These are phyloP conservation scores for Neobulgaria alba DNA, from an alignment of 2,329 filamentous ascomycete genomes.

Conservation along the genomic window DNA sequence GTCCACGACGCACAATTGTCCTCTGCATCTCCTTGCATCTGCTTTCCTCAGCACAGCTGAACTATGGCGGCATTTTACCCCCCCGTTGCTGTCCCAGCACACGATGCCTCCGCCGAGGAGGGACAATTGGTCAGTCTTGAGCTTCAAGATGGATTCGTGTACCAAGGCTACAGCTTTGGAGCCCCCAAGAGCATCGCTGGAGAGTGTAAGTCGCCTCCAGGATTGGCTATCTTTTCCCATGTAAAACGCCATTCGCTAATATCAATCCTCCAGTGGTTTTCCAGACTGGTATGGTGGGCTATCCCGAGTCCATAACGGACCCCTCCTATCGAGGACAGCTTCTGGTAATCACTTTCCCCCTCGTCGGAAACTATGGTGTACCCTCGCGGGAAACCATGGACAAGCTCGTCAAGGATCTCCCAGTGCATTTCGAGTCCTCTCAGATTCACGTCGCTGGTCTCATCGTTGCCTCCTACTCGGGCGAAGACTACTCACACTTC, in stretches of 20 bases:
- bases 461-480: slow-evolving; percentile 83
- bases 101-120: slow-evolving; percentile 27
- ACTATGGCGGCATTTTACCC: slow-evolving; percentile 4
- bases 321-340: slow-evolving; percentile 89
- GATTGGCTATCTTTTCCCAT: neutral
- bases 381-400: slow-evolving; percentile 80
- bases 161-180: slow-evolving; percentile 94
- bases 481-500: slow-evolving; percentile 93
- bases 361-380: slow-evolving; percentile 96
- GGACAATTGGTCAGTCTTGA: slow-evolving; percentile 75
- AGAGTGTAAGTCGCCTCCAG: slow-evolving; percentile 44
- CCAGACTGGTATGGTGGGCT: slow-evolving; percentile 98
- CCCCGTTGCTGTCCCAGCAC: slow-evolving; percentile 13
- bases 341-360: slow-evolving; percentile 88
- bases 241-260: neutral
- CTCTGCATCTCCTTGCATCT: no score
- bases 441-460: slow-evolving; percentile 92
- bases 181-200: slow-evolving; percentile 89
- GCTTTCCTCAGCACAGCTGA: neutral
- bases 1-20: no score
- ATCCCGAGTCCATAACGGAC: slow-evolving; percentile 87
- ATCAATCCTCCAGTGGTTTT: slow-evolving; percentile 57
- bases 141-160: slow-evolving; percentile 83
- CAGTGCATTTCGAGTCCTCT: slow-evolving; percentile 85
- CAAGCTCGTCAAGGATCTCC: slow-evolving; percentile 74